A percentile compares a stretch with the other conserved stretches of the same genome.
These are phyloP conservation scores for Xylaria intraflava DNA, from an alignment of 495 filamentous ascomycete species.

Conservation along the genomic window DNA sequence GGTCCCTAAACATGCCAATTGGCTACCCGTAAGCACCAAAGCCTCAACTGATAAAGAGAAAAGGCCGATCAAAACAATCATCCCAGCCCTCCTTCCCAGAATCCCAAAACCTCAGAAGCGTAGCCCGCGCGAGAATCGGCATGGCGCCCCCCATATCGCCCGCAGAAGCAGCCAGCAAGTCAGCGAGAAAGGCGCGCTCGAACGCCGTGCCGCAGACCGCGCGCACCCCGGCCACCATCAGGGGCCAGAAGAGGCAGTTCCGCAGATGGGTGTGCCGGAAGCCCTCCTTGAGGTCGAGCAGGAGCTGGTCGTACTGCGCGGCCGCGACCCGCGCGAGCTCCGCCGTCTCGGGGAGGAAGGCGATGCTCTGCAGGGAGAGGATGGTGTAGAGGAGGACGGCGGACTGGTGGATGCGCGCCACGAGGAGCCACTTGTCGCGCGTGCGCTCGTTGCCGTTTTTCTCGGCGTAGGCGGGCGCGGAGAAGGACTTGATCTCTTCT, in stretches of 20 bases:
- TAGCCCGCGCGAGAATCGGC: not conserved
- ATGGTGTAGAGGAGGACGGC: slow-evolving; percentile 8
- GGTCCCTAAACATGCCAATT: not conserved
- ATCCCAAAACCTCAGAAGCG: slow-evolving; percentile 3
- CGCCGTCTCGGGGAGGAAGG: not conserved
- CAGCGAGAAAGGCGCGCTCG: slow-evolving; percentile 3
- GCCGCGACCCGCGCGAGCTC: not conserved
- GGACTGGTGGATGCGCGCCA: slow-evolving; percentile 5
- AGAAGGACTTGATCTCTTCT: not conserved
- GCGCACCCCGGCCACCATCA: slow-evolving; percentile 1
- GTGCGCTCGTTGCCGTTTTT: not conserved
- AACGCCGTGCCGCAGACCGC: slow-evolving; percentile 5
- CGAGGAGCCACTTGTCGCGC: slow-evolving; percentile 4
- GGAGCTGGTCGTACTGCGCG: slow-evolving; percentile 4
- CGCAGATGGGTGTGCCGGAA: not conserved
- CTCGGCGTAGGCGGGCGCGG: not conserved
- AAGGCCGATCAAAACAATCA: slow-evolving; percentile 9
- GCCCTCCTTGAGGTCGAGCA: slow-evolving; percentile 6
- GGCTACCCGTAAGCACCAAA: too few relatives aligned
- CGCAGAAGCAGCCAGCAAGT: not conserved
- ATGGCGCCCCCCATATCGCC: slow-evolving; percentile 1
- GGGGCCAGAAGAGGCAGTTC: slow-evolving; percentile 13
- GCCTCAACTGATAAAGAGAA: slow-evolving; percentile 1
- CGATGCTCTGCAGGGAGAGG: not conserved
- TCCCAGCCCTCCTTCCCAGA: slow-evolving; percentile 6